A percentile compares a stretch with the other conserved stretches of the same genome.
Evolutionary conservation across 192 early-diverging fungal genomes (phyloP).

Genomic region (Gryganskiella cystojenkinii): DNA sequence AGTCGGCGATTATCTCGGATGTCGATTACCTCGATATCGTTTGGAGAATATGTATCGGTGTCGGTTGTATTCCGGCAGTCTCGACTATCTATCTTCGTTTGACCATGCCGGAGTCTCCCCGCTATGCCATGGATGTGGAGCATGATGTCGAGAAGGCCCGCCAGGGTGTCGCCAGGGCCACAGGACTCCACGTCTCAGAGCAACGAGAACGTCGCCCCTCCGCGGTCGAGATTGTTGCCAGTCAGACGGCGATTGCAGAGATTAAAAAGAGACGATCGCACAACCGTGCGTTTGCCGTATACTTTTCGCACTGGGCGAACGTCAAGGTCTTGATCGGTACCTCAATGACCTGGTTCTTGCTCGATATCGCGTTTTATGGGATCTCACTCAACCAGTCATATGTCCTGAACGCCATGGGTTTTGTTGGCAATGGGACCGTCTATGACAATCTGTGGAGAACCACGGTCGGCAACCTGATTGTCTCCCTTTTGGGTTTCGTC

Average conservation of each 20-base stretch:
- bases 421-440: constrained; percentile 39
- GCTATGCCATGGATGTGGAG: constrained; percentile 74
- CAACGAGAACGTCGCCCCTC: constrained; percentile 53
- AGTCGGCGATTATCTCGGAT: constrained; percentile 67
- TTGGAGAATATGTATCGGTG: constrained; percentile 84
- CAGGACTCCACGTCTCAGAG: constrained; percentile 27
- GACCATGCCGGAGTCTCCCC: constrained; percentile 86
- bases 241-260: constrained; percentile 2
- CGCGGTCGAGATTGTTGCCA: constrained; percentile 35
- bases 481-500: constrained; percentile 82
- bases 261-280: constrained; percentile 40
- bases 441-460: constrained; percentile 62
- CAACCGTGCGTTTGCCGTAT: constrained; percentile 63
- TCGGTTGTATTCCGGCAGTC: constrained; percentile 80
- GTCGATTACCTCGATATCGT: constrained; percentile 75
- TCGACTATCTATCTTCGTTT: constrained; percentile 82
- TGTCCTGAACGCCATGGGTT: constrained; percentile 75
- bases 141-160: constrained; percentile 44
- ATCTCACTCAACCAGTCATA: constrained; percentile 68
- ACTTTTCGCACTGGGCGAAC: constrained; percentile 84
- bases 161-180: constrained; percentile 45
- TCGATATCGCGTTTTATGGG: constrained; percentile 81
- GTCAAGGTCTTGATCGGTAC: constrained; percentile 78
- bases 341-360: constrained; percentile 74
- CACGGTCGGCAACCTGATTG: constrained; percentile 87